phyloP scores from a whole-genome alignment of 2,329 filamentous ascomycete genomes.

The Polychaeton citri region DNA sequence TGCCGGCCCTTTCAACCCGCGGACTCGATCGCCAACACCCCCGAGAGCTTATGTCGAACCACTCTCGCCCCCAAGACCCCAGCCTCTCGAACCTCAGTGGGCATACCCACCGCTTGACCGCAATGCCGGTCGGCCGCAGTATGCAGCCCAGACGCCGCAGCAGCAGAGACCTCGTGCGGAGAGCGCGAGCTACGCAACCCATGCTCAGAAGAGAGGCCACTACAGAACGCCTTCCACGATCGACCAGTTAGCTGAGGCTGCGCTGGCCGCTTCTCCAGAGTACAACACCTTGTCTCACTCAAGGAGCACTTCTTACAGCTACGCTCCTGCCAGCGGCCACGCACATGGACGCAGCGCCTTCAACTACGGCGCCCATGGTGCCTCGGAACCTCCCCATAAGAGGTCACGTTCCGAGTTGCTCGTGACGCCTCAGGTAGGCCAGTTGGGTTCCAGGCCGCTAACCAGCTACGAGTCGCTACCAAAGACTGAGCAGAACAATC shows the following conservation, averaged over 20 bases:
- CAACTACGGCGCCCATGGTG: constrained; percentile 11
- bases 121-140: constrained; percentile 1
- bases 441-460: constrained; percentile 27
- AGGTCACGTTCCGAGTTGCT: constrained; percentile 46
- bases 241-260: constrained; percentile 31
- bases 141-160: constrained; percentile 1
- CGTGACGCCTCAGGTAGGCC: constrained; percentile 29
- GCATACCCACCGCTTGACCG: constrained; percentile 20
- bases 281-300: constrained; percentile 9
- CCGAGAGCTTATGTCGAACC: constrained; percentile 21
- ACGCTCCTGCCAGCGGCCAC: constrained; percentile 4
- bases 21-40: constrained; percentile 19
- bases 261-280: constrained; percentile 25
- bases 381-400: constrained; percentile 42
- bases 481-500: constrained; percentile 12
- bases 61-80: constrained; percentile 17
- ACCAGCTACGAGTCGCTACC: constrained; percentile 30
- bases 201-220: constrained; percentile 13
- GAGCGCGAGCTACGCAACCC: constrained; percentile 2
- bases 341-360: constrained; percentile 4
- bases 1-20: constrained; percentile 3
- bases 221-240: constrained; percentile 24
- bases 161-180: neutral
- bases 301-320: constrained; percentile 2
- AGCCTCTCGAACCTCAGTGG: constrained; percentile 19